Percentiles rank a stretch among this genome's conserved stretches.
phyloP scores from a whole-genome alignment of 129 eudicot species.

The Sambucus nigra region DNA sequence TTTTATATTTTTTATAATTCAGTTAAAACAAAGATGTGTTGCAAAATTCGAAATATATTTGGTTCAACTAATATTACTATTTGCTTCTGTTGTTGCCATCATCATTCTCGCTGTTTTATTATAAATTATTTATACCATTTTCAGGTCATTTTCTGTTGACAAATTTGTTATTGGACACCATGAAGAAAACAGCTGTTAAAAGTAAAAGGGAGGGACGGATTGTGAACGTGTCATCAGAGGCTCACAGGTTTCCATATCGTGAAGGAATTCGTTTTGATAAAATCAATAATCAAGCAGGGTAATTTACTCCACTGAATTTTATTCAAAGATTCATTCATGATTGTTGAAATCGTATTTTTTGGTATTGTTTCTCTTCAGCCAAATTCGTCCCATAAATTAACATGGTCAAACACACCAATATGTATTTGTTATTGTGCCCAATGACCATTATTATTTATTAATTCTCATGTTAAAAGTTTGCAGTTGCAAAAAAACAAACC shows the following conservation, averaged over 20 bases:
- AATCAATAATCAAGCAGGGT: constrained; percentile 46
- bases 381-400: too few relatives aligned
- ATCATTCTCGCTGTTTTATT: neutral
- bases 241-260: constrained; percentile 43
- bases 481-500: too few relatives aligned
- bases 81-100: neutral
- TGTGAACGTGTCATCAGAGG: constrained; percentile 67
- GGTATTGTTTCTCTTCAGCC: neutral
- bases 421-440: too few relatives aligned
- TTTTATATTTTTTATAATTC: neutral
- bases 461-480: too few relatives aligned
- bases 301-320: constrained; percentile 8
- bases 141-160: constrained; percentile 78
- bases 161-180: constrained; percentile 56
- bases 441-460: too few relatives aligned
- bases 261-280: constrained; percentile 70
- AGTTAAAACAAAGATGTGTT: neutral
- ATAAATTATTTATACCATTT: constrained; percentile 4
- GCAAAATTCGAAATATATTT: neutral
- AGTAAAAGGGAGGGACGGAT: constrained; percentile 67
- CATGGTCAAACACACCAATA: too few relatives aligned
- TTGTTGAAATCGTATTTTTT: neutral
- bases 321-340: neutral
- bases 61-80: neutral
- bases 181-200: constrained; percentile 55